Percentiles rank a stretch among this genome's conserved stretches.
phyloP scores from a whole-genome alignment of 2,329 filamentous ascomycete genomes.

The Hymenoscyphus salicellus region DNA sequence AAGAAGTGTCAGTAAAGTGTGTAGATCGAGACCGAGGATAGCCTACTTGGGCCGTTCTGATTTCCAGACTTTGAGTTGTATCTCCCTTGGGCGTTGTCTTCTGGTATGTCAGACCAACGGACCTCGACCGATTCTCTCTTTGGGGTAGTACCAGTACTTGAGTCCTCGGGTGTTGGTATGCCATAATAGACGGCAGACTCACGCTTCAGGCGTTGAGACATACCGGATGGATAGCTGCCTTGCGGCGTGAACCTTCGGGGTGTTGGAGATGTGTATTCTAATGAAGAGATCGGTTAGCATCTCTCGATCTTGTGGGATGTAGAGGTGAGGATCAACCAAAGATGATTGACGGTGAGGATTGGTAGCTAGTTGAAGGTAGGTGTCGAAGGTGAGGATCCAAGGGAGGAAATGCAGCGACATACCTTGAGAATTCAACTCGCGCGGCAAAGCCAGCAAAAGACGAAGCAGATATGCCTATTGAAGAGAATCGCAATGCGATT shows the following conservation, averaged over 20 bases:
- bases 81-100: constrained; percentile 7
- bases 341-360: background rate
- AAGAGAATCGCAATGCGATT: background rate
- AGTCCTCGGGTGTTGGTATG: constrained; percentile 16
- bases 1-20: background rate
- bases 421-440: background rate
- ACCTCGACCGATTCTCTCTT: constrained; percentile 16
- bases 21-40: background rate
- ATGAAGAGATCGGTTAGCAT: background rate
- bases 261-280: background rate
- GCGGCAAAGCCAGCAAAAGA: background rate
- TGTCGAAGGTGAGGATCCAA: no score
- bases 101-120: constrained; percentile 12
- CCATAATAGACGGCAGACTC: constrained; percentile 18
- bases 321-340: background rate
- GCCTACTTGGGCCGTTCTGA: background rate
- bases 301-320: background rate
- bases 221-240: background rate
- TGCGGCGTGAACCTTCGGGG: background rate
- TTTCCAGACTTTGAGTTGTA: background rate
- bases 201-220: constrained; percentile 12
- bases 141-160: constrained; percentile 13
- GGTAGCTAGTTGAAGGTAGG: background rate
- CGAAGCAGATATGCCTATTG: background rate
- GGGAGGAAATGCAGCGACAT: background rate